These are phyloP conservation scores for Citrus inodora DNA, from an alignment of 345 rosid genomes.

Conservation along the genomic window DNA sequence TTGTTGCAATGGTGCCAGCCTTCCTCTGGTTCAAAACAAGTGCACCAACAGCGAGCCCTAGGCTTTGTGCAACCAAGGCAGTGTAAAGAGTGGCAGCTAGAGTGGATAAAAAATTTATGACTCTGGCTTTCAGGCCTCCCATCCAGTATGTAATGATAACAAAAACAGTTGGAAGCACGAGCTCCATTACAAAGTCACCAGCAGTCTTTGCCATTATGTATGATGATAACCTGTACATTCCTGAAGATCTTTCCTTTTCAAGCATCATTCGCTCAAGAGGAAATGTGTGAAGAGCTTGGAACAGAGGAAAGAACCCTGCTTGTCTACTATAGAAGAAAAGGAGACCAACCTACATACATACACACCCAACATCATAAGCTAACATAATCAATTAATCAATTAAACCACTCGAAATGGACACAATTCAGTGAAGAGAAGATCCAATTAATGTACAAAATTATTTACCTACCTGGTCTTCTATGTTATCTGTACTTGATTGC, in stretches of 20 bases:
- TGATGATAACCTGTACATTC: conserved; percentile 49
- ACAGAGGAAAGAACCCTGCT: conserved; percentile 71
- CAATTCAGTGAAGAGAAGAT: neutral
- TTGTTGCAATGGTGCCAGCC: conserved; percentile 41
- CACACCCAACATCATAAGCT: neutral
- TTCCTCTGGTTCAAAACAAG: conserved; percentile 41
- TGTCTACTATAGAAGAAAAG: conserved; percentile 67
- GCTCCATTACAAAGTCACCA: conserved; percentile 77
- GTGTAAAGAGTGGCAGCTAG: conserved; percentile 36
- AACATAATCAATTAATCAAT: neutral
- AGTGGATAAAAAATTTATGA: conserved; percentile 40
- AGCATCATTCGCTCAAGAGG: conserved; percentile 85
- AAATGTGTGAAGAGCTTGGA: conserved; percentile 76
- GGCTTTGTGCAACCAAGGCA: conserved; percentile 53
- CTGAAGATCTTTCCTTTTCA: conserved; percentile 19
- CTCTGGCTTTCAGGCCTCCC: conserved; percentile 56
- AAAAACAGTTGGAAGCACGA: conserved; percentile 55
- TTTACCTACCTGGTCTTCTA: conserved; percentile 61
- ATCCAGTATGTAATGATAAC: conserved; percentile 64
- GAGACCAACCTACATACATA: conserved; percentile 55
- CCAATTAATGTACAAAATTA: neutral
- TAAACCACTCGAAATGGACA: no score
- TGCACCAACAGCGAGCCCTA: conserved; percentile 65
- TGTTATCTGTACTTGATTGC: conserved; percentile 35
- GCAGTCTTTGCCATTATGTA: conserved; percentile 65